Evolutionary conservation across 2,329 filamentous ascomycete species (phyloP).

Genomic region (Fusarium oligoseptatum): DNA sequence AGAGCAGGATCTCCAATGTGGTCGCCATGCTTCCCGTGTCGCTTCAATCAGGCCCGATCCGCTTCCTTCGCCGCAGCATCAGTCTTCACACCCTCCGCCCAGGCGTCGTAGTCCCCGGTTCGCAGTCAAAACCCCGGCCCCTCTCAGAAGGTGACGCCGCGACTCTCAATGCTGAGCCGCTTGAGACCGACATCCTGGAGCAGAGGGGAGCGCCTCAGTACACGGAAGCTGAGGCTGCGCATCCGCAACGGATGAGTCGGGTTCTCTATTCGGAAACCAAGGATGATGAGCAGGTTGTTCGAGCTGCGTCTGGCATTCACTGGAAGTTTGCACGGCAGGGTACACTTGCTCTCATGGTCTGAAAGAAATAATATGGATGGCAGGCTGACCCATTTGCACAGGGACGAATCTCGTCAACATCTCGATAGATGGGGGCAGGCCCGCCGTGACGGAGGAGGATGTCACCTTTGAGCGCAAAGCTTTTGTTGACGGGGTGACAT

Average conservation of each 20-base stretch:
- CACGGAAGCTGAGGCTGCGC: slow-evolving; percentile 14
- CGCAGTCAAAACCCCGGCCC: slow-evolving; percentile 31
- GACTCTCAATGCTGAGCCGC: slow-evolving; percentile 18
- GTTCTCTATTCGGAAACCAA: slow-evolving; percentile 44
- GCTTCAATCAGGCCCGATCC: slow-evolving; percentile 64
- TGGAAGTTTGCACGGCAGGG: slow-evolving; percentile 53
- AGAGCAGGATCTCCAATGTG: slow-evolving; percentile 60
- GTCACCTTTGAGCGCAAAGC: slow-evolving; percentile 65
- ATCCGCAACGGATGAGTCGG: slow-evolving; percentile 39
- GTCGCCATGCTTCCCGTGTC: slow-evolving; percentile 67
- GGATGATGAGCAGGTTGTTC: slow-evolving; percentile 35
- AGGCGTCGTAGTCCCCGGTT: slow-evolving; percentile 23
- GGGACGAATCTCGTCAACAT: slow-evolving; percentile 47
- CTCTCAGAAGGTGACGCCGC: slow-evolving; percentile 40
- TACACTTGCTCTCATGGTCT: slow-evolving; percentile 18
- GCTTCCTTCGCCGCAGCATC: slow-evolving; percentile 60
- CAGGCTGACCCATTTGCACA: slow-evolving; percentile 25
- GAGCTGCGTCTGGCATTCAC: slow-evolving; percentile 50
- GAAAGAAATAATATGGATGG: neutral
- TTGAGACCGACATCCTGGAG: slow-evolving; percentile 28
- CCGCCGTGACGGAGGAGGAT: slow-evolving; percentile 41
- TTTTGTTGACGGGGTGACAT: slow-evolving; percentile 74
- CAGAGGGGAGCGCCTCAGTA: slow-evolving; percentile 12
- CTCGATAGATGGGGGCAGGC: slow-evolving; percentile 45
- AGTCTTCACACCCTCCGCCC: slow-evolving; percentile 48